Percentiles rank a stretch among this genome's conserved stretches.
These are phyloP conservation scores for Ramicandelaber brevisporus DNA, from an alignment of 192 early-diverging fungal genomes.

Conservation along the genomic window DNA sequence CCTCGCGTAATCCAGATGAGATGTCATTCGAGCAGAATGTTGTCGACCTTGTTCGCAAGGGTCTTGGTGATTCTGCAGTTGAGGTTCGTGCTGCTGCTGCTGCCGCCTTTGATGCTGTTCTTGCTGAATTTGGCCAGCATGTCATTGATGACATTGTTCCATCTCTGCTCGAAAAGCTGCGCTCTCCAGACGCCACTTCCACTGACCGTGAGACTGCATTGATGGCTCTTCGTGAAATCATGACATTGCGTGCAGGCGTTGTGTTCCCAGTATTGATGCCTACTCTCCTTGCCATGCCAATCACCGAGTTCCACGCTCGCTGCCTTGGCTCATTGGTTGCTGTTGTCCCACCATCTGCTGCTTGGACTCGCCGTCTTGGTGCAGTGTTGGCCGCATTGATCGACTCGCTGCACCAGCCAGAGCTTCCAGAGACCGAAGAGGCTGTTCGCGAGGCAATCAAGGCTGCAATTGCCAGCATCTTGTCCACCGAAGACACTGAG, in stretches of 20 bases:
- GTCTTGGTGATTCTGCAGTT: constrained; percentile 58
- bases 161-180: constrained; percentile 55
- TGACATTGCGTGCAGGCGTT: constrained; percentile 85
- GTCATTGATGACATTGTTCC: constrained; percentile 87
- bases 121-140: constrained; percentile 70
- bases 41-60: constrained; percentile 55
- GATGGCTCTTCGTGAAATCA: constrained; percentile 90
- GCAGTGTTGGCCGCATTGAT: constrained; percentile 63
- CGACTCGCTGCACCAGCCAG: constrained; percentile 39
- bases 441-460: constrained; percentile 31
- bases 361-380: constrained; percentile 56
- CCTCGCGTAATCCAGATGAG: too few relatives aligned
- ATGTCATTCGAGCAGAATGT: too few relatives aligned
- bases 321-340: constrained; percentile 70
- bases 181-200: constrained; percentile 22
- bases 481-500: too few relatives aligned
- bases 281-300: constrained; percentile 65
- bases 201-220: constrained; percentile 33
- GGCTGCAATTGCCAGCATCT: constrained; percentile 2
- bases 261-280: constrained; percentile 98
- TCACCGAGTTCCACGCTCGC: constrained; percentile 76
- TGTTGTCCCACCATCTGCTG: constrained; percentile 32
- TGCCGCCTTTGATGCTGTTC: constrained; percentile 72
- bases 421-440: constrained; percentile 25
- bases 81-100: constrained; percentile 88